Base-by-base conservation (phyloP, 2,329 filamentous ascomycete genomes). In the Nothophaeocryptopus gaeumannii region DNA sequence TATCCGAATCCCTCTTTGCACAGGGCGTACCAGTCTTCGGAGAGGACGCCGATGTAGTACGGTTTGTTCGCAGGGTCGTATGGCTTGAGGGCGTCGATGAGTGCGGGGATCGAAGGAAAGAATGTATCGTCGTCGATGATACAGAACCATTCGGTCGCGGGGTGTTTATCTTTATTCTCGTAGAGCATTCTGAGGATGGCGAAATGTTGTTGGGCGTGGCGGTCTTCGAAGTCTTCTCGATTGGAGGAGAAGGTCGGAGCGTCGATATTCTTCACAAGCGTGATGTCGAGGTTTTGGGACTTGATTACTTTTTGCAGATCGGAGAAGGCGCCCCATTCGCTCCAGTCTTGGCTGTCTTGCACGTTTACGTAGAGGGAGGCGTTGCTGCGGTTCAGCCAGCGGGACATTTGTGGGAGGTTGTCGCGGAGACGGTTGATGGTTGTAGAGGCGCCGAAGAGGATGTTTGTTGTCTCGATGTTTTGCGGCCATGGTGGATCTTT, bases 81-180 rank as follows among this genome's bases (percentile, higher is more conserved):
- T 8, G 53, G 39, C 12, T 30, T 13, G 16, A 58, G 45, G 2
- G 53, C 44, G n/a, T 33, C 29, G 8, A 56, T 12, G 11, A 56
- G 9, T 4, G 30, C 32, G 4, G 46, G 31, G 5, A 58, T 39
- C 10, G 50, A 56, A 7, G 48, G 45, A 36, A 58, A 58, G 43
- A 58, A 58, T 1, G 55, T 58, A 29, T 58, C 55, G 38, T 58
- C 55, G 29, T 58, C 53, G 14, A 56, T 54, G n/a, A 56, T 40
- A 13, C 16, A 50, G 26, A 56, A 47, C 55, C 55, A 58, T 13
- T 43, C 20, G 4, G 7, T 7, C 20, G 4, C 12, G 9, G 32
- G 29, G 33, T 43, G 29, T 9, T 11, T 16, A 12, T 43, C 40
- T 30, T 47, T 38, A 36, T 46, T 36, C 12, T 39, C 31, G 5